A percentile compares a stretch with the other conserved stretches of the same genome.
These are phyloP conservation scores for Nicotiana sylvestris DNA, from an alignment of 257 asterid genomes.

Conservation along the genomic window DNA sequence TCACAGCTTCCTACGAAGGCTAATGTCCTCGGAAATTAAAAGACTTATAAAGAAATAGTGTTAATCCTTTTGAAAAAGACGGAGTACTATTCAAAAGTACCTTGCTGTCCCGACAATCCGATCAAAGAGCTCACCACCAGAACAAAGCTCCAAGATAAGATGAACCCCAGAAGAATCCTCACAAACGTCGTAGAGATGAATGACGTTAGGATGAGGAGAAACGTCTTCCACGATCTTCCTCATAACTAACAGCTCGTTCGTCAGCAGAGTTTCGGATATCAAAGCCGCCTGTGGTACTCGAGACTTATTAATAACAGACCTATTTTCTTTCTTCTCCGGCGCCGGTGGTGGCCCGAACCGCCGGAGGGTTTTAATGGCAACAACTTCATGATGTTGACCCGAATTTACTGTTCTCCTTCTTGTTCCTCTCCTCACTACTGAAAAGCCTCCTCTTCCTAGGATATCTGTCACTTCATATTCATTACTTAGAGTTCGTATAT, in stretches of 20 bases:
- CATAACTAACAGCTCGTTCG: slow-evolving; percentile 80
- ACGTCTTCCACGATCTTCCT: slow-evolving; percentile 75
- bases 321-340: not conserved
- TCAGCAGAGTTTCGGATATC: slow-evolving; percentile 56
- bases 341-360: slow-evolving; percentile 32
- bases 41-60: too few species aligned
- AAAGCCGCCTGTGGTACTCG: slow-evolving; percentile 36
- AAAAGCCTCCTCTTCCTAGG: slow-evolving; percentile 81
- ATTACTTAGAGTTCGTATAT: slow-evolving; percentile 32
- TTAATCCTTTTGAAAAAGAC: too few species aligned
- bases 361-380: slow-evolving; percentile 68
- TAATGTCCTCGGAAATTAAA: too few species aligned
- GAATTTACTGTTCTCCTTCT: slow-evolving; percentile 13
- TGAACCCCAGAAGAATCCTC: slow-evolving; percentile 67
- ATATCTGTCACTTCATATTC: slow-evolving; percentile 68
- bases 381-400: slow-evolving; percentile 16
- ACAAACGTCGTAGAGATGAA: slow-evolving; percentile 66
- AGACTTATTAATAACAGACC: not conserved
- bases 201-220: slow-evolving; percentile 75
- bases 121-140: slow-evolving; percentile 80
- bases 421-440: slow-evolving; percentile 63
- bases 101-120: slow-evolving; percentile 64
- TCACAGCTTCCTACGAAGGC: too few species aligned
- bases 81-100: not conserved
- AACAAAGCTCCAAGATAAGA: slow-evolving; percentile 66